Percentiles rank a stretch among this genome's conserved stretches.
phyloP scores from a whole-genome alignment of 306 rosid genomes.

The Citrullus amarus region DNA sequence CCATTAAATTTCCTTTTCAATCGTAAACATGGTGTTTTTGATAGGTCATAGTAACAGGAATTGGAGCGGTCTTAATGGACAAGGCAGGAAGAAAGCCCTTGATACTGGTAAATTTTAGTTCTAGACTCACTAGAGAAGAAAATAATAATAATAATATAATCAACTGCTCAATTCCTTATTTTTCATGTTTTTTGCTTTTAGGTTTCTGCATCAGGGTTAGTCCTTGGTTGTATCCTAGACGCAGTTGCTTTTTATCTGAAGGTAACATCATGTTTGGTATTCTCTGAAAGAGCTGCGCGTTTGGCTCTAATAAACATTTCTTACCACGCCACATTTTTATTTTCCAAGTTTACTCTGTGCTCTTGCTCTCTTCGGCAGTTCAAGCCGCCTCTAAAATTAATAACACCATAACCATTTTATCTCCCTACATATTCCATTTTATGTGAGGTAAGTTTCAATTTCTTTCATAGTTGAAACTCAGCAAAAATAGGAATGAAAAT shows the following conservation, averaged over 20 bases:
- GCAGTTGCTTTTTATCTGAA: constrained; percentile 70
- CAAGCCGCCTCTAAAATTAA: neutral
- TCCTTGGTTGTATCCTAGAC: constrained; percentile 38
- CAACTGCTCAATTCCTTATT: neutral
- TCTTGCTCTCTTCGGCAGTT: neutral
- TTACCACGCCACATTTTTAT: too few species aligned
- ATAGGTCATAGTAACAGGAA: constrained; percentile 52
- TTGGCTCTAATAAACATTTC: too few species aligned
- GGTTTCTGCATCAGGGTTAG: constrained; percentile 67
- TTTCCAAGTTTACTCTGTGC: too few species aligned
- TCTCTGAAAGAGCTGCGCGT: too few species aligned
- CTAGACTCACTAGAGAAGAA: neutral
- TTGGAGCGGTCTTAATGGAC: constrained; percentile 56
- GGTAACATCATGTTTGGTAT: constrained; percentile 23
- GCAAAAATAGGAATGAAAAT: neutral
- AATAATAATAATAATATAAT: neutral
- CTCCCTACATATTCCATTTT: neutral
- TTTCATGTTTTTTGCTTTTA: constrained; percentile 17
- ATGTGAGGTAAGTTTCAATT: neutral
- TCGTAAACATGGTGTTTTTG: constrained; percentile 6
- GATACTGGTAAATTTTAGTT: constrained; percentile 35
- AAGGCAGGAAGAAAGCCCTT: constrained; percentile 79
- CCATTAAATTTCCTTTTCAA: neutral
- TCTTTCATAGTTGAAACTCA: neutral
- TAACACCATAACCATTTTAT: neutral